Conservation (phyloP, 495 filamentous ascomycete genomes). For the Annulohypoxylon stygium region DNA sequence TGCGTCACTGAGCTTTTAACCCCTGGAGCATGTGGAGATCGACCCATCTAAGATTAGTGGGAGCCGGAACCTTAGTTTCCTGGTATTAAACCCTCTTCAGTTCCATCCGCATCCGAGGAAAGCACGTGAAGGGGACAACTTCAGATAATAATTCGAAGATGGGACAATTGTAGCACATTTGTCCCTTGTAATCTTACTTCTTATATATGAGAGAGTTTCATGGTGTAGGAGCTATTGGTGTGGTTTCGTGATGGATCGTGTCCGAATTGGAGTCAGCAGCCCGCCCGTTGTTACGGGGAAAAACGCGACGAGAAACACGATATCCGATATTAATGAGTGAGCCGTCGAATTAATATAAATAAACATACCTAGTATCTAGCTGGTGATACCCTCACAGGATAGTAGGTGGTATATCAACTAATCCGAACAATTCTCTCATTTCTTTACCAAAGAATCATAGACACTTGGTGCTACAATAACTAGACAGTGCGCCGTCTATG, state of each 20-base stretch:
- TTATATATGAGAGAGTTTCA: not conserved
- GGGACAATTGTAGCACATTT: not conserved
- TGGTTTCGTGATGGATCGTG: not conserved
- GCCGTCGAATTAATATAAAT: not conserved
- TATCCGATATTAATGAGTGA: not conserved
- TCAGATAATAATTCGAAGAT: not conserved
- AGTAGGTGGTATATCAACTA: not conserved
- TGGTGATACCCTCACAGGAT: not conserved
- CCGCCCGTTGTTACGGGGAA: not conserved
- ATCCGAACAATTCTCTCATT: not conserved
- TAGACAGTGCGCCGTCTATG: not conserved
- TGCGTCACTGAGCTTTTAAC: slow-evolving; percentile 27
- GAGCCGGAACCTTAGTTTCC: not conserved
- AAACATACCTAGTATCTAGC: not conserved
- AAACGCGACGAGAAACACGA: not conserved
- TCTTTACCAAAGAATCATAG: not conserved
- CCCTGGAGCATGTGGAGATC: slow-evolving; percentile 29
- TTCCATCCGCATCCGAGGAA: slow-evolving; percentile 16
- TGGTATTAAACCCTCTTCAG: not conserved
- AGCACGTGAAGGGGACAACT: slow-evolving; percentile 38
- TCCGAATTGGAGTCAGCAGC: not conserved
- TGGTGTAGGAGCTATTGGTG: not conserved
- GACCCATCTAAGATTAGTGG: slow-evolving; percentile 32
- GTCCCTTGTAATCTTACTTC: slow-evolving; percentile 1
- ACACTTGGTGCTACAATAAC: not conserved